Conservation (phyloP, 2,329 filamentous ascomycete species). For the Botryotinia narcissicola region DNA sequence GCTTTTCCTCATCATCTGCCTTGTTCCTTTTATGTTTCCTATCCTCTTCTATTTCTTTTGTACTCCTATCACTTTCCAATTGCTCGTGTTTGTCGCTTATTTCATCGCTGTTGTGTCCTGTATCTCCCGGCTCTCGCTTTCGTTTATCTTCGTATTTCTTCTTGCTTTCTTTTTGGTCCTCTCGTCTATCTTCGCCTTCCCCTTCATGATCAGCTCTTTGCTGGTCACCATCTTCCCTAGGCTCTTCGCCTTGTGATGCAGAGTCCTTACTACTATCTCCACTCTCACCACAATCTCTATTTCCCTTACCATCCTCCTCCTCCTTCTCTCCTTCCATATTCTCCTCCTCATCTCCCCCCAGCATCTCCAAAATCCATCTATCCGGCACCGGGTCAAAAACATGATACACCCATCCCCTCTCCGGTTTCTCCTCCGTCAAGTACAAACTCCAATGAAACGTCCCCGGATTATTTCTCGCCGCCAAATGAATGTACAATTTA, state of each 20-base stretch:
- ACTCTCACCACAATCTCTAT: neutral
- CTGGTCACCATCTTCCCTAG: neutral
- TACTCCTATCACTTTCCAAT: neutral
- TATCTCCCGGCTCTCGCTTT: neutral
- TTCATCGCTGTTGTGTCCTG: neutral
- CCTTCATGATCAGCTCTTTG: neutral
- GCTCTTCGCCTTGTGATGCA: neutral
- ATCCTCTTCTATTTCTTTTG: neutral
- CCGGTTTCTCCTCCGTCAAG: neutral
- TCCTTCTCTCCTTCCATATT: neutral
- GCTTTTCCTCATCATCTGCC: neutral
- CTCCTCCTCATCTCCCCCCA: neutral
- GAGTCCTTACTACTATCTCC: neutral
- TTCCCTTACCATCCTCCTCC: neutral
- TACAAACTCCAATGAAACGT: conserved; percentile 8
- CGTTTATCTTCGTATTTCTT: neutral
- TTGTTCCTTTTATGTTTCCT: neutral
- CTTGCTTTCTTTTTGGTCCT: rapidly evolving
- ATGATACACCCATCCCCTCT: neutral
- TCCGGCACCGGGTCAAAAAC: neutral
- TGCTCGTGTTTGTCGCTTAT: neutral
- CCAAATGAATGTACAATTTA: neutral
- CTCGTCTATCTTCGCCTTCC: neutral
- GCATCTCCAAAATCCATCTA: neutral
- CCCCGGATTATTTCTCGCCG: neutral